A percentile compares a stretch with the other conserved stretches of the same genome.
Evolutionary conservation across 768 basidiomycete species (phyloP).

Genomic region (Kwoniella europaea): DNA sequence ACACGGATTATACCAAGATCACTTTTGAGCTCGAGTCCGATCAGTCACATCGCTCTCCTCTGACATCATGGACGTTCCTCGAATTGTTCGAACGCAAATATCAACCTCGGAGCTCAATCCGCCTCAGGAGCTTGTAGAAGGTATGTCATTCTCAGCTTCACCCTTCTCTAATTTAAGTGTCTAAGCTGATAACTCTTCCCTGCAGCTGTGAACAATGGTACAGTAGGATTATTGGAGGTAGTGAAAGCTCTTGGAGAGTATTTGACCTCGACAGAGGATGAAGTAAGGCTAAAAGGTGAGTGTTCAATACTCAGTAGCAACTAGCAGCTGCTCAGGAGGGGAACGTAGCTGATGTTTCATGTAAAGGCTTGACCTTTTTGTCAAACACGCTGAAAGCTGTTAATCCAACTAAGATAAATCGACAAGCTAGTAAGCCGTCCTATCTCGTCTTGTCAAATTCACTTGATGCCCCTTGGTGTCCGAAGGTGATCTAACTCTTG

Average conservation of each 20-base stretch:
- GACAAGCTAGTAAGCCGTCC: constrained; percentile 74
- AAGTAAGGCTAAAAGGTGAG: constrained; percentile 76
- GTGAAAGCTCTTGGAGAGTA: constrained; percentile 87
- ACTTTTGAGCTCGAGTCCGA: background rate
- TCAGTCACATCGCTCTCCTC: background rate
- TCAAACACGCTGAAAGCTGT: constrained; percentile 71
- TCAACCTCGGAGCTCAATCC: constrained; percentile 49
- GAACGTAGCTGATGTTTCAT: background rate
- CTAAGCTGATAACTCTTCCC: background rate
- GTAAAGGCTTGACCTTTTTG: constrained; percentile 79
- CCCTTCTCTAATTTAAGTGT: too few species aligned
- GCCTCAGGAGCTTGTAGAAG: constrained; percentile 50
- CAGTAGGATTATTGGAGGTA: constrained; percentile 70
- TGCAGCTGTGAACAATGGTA: constrained; percentile 65
- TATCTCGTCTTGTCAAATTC: constrained; percentile 4
- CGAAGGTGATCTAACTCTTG: too few species aligned
- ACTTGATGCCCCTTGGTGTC: too few species aligned
- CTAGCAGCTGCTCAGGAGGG: too few species aligned
- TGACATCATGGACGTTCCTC: constrained; percentile 49
- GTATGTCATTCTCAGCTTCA: constrained; percentile 33
- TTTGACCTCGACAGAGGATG: constrained; percentile 82
- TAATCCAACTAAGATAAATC: constrained; percentile 70
- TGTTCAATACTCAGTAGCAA: background rate
- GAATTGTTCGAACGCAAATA: constrained; percentile 55
- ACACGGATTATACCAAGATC: background rate